Base-by-base conservation (phyloP, 768 basidiomycete species). In the Calocybe indica region DNA sequence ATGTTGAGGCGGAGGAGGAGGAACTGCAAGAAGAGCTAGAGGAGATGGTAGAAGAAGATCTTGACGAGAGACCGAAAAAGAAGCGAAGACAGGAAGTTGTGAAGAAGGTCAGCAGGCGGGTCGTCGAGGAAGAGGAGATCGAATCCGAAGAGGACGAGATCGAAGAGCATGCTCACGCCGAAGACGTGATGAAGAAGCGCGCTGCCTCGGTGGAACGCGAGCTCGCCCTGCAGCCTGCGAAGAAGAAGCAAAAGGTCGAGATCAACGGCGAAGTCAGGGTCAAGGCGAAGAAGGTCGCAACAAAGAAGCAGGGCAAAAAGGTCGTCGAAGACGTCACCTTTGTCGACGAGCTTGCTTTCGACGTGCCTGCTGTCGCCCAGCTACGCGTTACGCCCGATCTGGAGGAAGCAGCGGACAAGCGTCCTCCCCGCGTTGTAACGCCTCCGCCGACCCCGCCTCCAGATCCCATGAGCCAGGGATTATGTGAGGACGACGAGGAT, bases 401-500 rank as follows among this genome's bases (percentile, higher is more conserved):
- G 13, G 61, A 60, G 5, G 58, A 58, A 41, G 56, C 55, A 42
- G 70, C 70, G 49, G 66, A 56, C 36, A 61, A 58, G 48, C 22
- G 4, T 22, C 56, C 64, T 30, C 56, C 62, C 53, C 65, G 59
- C 30, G 60, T 62, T 7, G 60, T 62, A 15, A 68, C 67, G 28
- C 69, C 60, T 4, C 69, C 62, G 1, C 73, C 74, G 7, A 75
- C 76, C 5, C 71, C 71, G 1, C 78, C 76, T 10, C 74, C 73
- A 10, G 78, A 87, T 60, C 75, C 75, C 1, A 61, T 83, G 32
- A 66, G 65, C 2, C 65, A 72, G 30, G 86, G 78, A 2, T 56
- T 90, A 9, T 86, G 86, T 53, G 76, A 83, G 34, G 93, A 95
- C 60, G 92, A 94, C 55, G 93, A 96, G 62, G 93, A 96, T 60